These are phyloP conservation scores for Inosperma sp. DNA, from an alignment of 768 basidiomycete species.

Conservation along the genomic window DNA sequence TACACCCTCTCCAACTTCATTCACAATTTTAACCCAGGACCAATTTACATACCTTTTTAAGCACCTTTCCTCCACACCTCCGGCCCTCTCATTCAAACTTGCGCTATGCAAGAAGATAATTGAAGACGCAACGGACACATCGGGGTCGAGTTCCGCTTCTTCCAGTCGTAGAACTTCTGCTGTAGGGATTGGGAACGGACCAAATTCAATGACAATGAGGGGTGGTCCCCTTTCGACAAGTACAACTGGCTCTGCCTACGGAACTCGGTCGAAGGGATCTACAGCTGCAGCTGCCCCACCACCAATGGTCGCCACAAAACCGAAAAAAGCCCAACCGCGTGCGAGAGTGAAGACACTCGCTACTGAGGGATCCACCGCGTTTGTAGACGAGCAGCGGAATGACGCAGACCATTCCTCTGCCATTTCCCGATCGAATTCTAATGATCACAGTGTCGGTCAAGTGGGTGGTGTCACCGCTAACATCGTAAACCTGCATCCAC, in stretches of 20 bases:
- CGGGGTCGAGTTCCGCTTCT: neutral
- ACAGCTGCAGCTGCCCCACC: no score
- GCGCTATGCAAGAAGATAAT: slow-evolving; percentile 36
- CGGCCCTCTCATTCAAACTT: slow-evolving; percentile 39
- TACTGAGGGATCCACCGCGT: neutral
- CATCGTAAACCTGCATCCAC: no score
- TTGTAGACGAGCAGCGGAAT: no score
- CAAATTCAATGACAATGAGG: no score
- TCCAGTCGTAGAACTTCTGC: slow-evolving; percentile 1
- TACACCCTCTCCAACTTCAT: slow-evolving; percentile 5
- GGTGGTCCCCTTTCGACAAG: no score
- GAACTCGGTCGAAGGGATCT: no score
- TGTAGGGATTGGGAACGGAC: no score
- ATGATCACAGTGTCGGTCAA: no score
- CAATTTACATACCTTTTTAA: slow-evolving; percentile 30
- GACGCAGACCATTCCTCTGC: no score
- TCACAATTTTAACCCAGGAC: slow-evolving; percentile 22
- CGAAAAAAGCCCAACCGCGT: neutral
- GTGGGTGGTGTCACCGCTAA: no score
- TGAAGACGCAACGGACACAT: slow-evolving; percentile 12
- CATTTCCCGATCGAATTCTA: no score
- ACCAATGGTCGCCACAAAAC: no score
- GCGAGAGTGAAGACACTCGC: slow-evolving; percentile 1
- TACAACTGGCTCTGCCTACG: neutral
- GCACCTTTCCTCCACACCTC: slow-evolving; percentile 31